Conservation (phyloP, 352 stramenopile genomes). For the Phytophthora melonis region DNA sequence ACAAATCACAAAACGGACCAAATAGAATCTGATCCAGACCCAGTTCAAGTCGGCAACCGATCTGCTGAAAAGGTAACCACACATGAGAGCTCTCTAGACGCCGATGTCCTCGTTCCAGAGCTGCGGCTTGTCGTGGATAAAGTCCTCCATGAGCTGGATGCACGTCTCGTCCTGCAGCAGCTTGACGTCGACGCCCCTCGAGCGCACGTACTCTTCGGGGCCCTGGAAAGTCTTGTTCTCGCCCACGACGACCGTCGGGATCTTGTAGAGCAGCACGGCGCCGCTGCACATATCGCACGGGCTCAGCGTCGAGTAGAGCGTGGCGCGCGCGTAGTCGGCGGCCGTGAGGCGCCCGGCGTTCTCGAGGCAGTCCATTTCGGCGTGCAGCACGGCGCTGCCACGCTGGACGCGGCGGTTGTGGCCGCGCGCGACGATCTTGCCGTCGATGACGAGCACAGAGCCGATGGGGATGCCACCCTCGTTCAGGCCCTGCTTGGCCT, state of each 20-base stretch:
- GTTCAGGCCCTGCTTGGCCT: conserved; percentile 36
- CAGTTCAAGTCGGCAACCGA: too few species aligned
- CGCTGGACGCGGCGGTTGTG: conserved; percentile 54
- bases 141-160: conserved; percentile 51
- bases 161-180: conserved; percentile 45
- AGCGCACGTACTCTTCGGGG: conserved; percentile 44
- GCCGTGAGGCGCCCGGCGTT: conserved; percentile 42
- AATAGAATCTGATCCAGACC: too few species aligned
- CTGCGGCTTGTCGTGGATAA: conserved; percentile 40
- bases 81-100: conserved; percentile 17
- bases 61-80: too few species aligned
- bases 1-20: too few species aligned
- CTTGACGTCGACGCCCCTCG: conserved; percentile 41
- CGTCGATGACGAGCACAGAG: conserved; percentile 45
- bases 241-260: conserved; percentile 50
- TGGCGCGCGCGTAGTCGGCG: conserved; percentile 44
- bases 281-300: conserved; percentile 58
- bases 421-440: conserved; percentile 43
- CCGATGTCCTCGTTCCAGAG: conserved; percentile 49
- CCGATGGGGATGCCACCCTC: conserved; percentile 55
- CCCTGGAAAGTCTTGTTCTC: conserved; percentile 58
- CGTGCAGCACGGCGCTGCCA: conserved; percentile 48
- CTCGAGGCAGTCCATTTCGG: conserved; percentile 56
- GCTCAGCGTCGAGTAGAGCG: conserved; percentile 55
- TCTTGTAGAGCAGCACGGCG: conserved; percentile 58